Percentiles rank a stretch among this genome's conserved stretches.
phyloP scores from a whole-genome alignment of 306 rosid species.

The Casuarina equisetifolia region DNA sequence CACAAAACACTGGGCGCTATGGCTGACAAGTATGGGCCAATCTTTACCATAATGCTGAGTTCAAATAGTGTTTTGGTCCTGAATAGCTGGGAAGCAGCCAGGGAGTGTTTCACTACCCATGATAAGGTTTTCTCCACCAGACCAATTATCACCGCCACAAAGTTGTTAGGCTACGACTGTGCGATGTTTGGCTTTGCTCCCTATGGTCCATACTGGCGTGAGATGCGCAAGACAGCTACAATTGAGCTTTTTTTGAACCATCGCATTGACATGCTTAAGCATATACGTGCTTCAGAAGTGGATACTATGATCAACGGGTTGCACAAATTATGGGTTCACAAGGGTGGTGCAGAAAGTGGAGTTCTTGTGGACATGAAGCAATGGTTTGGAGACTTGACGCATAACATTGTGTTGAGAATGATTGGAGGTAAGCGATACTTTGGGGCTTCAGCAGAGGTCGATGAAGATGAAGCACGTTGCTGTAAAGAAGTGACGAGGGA shows the following conservation, averaged over 20 bases:
- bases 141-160: slow-evolving; percentile 26
- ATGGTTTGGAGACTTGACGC: slow-evolving; percentile 24
- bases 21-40: slow-evolving; percentile 41
- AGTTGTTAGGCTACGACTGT: slow-evolving; percentile 26
- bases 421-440: slow-evolving; percentile 39
- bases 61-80: slow-evolving; percentile 20
- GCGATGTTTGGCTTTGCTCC: slow-evolving; percentile 42
- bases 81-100: slow-evolving; percentile 30
- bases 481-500: slow-evolving; percentile 22
- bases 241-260: no score
- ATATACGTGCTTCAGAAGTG: no score
- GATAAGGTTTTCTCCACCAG: slow-evolving; percentile 36
- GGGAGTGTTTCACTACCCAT: slow-evolving; percentile 33
- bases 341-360: no score
- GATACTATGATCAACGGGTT: no score
- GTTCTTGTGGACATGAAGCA: no score
- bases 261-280: no score
- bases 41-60: slow-evolving; percentile 35
- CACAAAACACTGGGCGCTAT: slow-evolving; percentile 29
- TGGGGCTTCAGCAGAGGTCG: slow-evolving; percentile 11
- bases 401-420: slow-evolving; percentile 37
- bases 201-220: slow-evolving; percentile 40
- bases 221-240: no score
- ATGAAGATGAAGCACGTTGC: slow-evolving; percentile 4
- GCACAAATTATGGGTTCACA: no score